These are phyloP conservation scores for Puccinia horiana DNA, from an alignment of 1,284 basidiomycete species.

Conservation along the genomic window DNA sequence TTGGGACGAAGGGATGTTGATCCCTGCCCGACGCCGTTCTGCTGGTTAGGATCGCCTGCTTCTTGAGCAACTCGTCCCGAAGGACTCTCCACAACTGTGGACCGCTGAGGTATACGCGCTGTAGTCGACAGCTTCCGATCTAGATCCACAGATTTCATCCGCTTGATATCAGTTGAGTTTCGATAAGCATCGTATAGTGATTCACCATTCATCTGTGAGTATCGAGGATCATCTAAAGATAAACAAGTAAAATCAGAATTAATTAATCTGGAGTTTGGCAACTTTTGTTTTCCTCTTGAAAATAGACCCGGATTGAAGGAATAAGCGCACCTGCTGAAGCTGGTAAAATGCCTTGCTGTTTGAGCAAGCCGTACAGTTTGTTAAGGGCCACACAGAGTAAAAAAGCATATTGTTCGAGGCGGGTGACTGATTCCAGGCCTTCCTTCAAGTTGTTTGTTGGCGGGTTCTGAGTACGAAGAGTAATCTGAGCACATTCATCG, in stretches of 20 bases:
- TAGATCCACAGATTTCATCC: slow-evolving; percentile 85
- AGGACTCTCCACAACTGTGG: slow-evolving; percentile 94
- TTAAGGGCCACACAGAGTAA: slow-evolving; percentile 91
- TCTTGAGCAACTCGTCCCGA: slow-evolving; percentile 80
- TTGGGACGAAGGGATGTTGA: slow-evolving; percentile 52
- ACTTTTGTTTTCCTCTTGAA: background rate
- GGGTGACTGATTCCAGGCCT: slow-evolving; percentile 87
- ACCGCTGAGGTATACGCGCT: slow-evolving; percentile 85
- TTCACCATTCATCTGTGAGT: slow-evolving; percentile 35
- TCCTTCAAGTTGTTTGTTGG: slow-evolving; percentile 55
- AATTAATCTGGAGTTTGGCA: background rate
- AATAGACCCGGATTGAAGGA: slow-evolving; percentile 50
- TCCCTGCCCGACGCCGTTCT: slow-evolving; percentile 54
- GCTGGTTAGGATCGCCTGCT: slow-evolving; percentile 60
- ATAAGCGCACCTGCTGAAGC: slow-evolving; percentile 68
- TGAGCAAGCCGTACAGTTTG: slow-evolving; percentile 83
- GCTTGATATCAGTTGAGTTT: slow-evolving; percentile 84
- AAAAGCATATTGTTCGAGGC: slow-evolving; percentile 97
- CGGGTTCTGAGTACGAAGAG: slow-evolving; percentile 48
- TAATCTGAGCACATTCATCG: slow-evolving; percentile 72
- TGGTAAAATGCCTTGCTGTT: slow-evolving; percentile 86
- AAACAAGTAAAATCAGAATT: slow-evolving; percentile 12
- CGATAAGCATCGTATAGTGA: slow-evolving; percentile 67
- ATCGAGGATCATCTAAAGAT: slow-evolving; percentile 49
- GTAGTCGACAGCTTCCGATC: slow-evolving; percentile 93